Evolutionary conservation across 1,139 yeast genomes (phyloP).

Genomic region (Yamadazyma sp.): DNA sequence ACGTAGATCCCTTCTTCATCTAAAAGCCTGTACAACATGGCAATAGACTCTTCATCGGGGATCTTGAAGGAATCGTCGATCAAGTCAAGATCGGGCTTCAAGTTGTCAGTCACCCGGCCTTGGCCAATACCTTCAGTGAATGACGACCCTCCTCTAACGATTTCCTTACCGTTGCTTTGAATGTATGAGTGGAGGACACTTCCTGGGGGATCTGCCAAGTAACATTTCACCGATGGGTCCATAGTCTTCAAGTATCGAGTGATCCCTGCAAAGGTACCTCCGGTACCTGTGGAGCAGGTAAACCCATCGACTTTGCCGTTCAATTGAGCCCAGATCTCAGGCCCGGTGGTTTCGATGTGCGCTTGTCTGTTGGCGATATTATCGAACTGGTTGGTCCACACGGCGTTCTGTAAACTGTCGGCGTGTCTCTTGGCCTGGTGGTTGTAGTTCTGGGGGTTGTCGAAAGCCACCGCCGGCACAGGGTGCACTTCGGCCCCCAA

Average conservation of each 20-base stretch:
- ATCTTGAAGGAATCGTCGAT: constrained; percentile 76
- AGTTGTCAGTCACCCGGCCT: constrained; percentile 84
- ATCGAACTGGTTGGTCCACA: constrained; percentile 92
- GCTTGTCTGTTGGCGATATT: constrained; percentile 85
- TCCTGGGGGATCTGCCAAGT: constrained; percentile 93
- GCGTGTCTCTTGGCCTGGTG: constrained; percentile 87
- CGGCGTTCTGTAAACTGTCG: constrained; percentile 69
- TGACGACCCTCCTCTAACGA: constrained; percentile 73
- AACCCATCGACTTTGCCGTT: constrained; percentile 80
- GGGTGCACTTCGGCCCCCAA: constrained; percentile 87
- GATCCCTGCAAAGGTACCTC: constrained; percentile 86
- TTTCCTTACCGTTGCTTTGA: constrained; percentile 59
- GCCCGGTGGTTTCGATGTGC: constrained; percentile 89
- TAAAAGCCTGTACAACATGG: constrained; percentile 76
- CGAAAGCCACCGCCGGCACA: constrained; percentile 85
- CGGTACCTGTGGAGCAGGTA: constrained; percentile 89
- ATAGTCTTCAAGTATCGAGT: constrained; percentile 72
- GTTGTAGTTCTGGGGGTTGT: constrained; percentile 79
- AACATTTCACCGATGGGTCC: constrained; percentile 50
- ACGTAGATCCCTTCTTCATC: constrained; percentile 88
- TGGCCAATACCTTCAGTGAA: constrained; percentile 97
- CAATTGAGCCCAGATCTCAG: constrained; percentile 86
- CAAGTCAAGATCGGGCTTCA: constrained; percentile 65
- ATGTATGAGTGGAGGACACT: constrained; percentile 79
- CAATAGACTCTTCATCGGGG: constrained; percentile 73